phyloP scores from a whole-genome alignment of 306 rosid species.

The Cotoneaster glaucophyllus region DNA sequence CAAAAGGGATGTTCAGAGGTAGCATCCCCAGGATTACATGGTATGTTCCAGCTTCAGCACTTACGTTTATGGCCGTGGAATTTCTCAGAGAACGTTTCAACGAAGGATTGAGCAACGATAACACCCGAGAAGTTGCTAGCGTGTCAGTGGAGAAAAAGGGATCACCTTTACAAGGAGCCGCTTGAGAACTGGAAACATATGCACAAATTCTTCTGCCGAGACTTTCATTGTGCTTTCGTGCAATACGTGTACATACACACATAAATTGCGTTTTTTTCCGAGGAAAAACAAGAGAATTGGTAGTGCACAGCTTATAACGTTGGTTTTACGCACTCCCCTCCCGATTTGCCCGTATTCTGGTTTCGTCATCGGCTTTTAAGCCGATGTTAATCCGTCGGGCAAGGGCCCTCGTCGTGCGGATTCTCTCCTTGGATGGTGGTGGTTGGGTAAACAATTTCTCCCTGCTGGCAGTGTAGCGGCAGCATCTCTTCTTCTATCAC shows the following conservation, averaged over 20 bases:
- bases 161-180: constrained; percentile 32
- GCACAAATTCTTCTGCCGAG: neutral
- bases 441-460: no score
- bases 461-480: no score
- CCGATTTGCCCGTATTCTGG: no score
- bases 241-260: neutral
- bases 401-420: no score
- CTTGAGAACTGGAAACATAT: constrained; percentile 4
- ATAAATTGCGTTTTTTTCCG: neutral
- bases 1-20: constrained; percentile 70
- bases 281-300: no score
- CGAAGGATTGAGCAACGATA: constrained; percentile 22
- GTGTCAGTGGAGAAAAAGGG: constrained; percentile 44
- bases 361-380: no score
- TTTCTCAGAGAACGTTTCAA: constrained; percentile 68
- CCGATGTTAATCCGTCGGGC: no score
- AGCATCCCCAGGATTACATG: constrained; percentile 80
- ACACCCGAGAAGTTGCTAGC: constrained; percentile 33
- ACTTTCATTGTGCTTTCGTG: neutral
- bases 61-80: constrained; percentile 88
- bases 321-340: no score
- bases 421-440: no score
- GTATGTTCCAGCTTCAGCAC: constrained; percentile 93
- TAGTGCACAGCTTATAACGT: no score
- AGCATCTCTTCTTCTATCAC: no score